A percentile compares a stretch with the other conserved stretches of the same genome.
Conservation (phyloP, 2,329 filamentous ascomycete species). For the Aspergillus vadensis region DNA sequence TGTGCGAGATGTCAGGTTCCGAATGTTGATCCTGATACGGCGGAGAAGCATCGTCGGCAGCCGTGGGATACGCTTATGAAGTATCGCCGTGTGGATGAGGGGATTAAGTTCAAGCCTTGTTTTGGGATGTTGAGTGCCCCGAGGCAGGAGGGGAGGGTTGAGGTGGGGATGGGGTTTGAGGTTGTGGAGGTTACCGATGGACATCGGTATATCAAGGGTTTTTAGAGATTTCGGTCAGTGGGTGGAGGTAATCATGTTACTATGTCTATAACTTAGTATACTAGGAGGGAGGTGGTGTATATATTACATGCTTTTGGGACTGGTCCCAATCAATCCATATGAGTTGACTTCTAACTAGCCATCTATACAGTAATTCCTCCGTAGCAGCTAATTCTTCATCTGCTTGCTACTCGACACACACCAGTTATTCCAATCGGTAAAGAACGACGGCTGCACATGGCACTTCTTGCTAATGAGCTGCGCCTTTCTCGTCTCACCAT, state of each 20-base stretch:
- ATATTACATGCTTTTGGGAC: background rate
- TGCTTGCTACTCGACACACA: constrained; percentile 51
- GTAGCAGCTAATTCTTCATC: constrained; percentile 35
- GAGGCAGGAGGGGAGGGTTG: constrained; percentile 55
- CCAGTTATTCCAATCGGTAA: constrained; percentile 76
- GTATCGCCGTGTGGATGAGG: constrained; percentile 61
- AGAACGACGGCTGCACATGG: constrained; percentile 66
- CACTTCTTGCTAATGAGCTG: constrained; percentile 61
- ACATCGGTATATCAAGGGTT: constrained; percentile 56
- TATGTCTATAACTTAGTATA: too few species aligned
- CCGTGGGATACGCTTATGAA: constrained; percentile 65
- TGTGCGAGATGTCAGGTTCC: constrained; percentile 65
- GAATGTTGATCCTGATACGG: constrained; percentile 66
- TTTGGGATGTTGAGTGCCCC: constrained; percentile 68
- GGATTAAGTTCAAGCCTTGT: constrained; percentile 65
- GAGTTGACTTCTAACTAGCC: too few species aligned
- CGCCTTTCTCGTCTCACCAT: constrained; percentile 61
- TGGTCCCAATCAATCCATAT: background rate
- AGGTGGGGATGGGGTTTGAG: constrained; percentile 61
- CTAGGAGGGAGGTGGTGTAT: background rate
- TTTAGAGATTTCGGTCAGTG: too few species aligned
- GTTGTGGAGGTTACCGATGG: constrained; percentile 59
- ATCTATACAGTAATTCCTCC: too few species aligned
- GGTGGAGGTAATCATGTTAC: background rate
- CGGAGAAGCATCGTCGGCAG: constrained; percentile 58